Base-by-base conservation (phyloP, 1,284 basidiomycete species). In the Tylopilus microsporus region DNA sequence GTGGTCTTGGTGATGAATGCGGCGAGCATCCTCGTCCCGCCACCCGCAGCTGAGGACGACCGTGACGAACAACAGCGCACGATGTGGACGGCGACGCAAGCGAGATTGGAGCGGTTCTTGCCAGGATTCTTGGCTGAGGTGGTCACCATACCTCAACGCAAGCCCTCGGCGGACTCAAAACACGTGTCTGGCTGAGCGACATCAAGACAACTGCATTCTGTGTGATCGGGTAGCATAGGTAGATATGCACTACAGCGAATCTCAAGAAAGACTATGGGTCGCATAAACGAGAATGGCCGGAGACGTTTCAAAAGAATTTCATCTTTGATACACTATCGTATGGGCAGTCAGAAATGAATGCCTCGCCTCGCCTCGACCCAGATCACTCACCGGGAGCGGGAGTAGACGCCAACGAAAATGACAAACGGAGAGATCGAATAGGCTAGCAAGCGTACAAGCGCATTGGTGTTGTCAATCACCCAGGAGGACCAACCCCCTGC, bases 1-100 rank as follows among this genome's bases (percentile, higher is more conserved):
- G 91, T 98, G 39, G 76, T 99, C 30, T 82, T 99, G 53, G 97
- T 99, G 49, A 96, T 99, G 94, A 87, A 95, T 68, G 91, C 93
- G 1, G 87, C 88, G 0, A 82, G 83, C 5, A 84, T 96, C 56
- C 82, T 98, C 21, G 80, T 93, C 5, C 89, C 90, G 2, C 88
- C 91, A 10, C 76, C 79, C 30, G 65, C 74, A 3, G 65, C 70
- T 1, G 80, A 81, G 54, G 79, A 85, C 59, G 68, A 75, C 45
- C 82, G 88, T 50, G 80, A 82, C 52, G 82, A 85, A 50, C 81
- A 81, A 55, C 92, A 94, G 67, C 81, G 80, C 59, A 85, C 84
- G 1, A 74, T 97, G 47, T 98, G 94, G 94, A 81, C 80, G 11
- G 84, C 86, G 30, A 94, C 92, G 3, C 83, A 88, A 60, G 89